These are phyloP conservation scores for Pedinophyceae sp. DNA, from an alignment of 139 green algal species.

Conservation along the genomic window DNA sequence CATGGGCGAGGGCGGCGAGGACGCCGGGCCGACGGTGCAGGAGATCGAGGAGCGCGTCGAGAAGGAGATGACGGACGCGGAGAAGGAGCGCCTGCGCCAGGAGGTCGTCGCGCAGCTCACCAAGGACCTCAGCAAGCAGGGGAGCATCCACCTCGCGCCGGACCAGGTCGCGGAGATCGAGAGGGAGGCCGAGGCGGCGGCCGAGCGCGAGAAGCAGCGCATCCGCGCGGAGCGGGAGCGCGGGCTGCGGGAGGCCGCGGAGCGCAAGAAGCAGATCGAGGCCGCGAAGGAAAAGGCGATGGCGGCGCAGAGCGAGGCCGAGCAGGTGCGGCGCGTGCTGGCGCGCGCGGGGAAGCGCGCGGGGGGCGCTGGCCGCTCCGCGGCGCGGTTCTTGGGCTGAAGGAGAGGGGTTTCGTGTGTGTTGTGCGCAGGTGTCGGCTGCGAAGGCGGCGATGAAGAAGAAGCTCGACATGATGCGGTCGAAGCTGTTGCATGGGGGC, in stretches of 20 bases:
- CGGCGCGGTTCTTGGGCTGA: neutral
- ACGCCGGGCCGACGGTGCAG: neutral
- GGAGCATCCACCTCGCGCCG: no score
- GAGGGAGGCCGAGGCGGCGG: neutral
- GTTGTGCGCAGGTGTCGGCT: neutral
- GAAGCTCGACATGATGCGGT: slow-evolving; percentile 1
- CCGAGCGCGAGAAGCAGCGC: neutral
- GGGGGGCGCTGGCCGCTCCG: neutral
- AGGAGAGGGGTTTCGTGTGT: neutral
- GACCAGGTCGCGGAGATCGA: slow-evolving; percentile 2
- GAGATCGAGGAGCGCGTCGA: neutral
- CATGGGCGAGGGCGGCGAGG: neutral
- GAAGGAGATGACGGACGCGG: neutral
- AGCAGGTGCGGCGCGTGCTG: neutral
- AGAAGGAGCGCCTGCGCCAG: neutral
- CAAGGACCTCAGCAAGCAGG: neutral
- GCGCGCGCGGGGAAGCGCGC: neutral
- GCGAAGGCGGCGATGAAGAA: neutral
- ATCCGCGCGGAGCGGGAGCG: neutral
- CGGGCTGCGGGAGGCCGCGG: neutral
- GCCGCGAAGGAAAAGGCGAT: neutral
- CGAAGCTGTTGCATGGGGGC: neutral
- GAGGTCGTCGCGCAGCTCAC: neutral
- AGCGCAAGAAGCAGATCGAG: neutral
- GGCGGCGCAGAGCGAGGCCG: neutral